Evolutionary conservation across 164 flowering plant species (phyloP).

Genomic region (Pachysandra terminalis): DNA sequence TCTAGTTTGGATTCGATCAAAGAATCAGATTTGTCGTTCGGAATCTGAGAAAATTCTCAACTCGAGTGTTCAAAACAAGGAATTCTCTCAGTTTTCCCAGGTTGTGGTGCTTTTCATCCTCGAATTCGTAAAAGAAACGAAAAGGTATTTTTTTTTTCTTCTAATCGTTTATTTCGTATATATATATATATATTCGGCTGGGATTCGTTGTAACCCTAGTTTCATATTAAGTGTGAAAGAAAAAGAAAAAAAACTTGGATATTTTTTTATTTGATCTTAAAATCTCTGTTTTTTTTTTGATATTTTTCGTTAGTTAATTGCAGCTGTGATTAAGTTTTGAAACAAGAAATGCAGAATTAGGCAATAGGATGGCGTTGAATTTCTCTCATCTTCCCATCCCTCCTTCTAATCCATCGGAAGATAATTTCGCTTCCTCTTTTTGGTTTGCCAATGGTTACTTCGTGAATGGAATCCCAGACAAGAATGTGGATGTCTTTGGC

Average conservation of each 20-base stretch:
- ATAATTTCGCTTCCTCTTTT: conserved; percentile 40
- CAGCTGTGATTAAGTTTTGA: conserved; percentile 17
- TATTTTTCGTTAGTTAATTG: neutral
- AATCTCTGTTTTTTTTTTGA: neutral
- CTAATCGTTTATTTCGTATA: neutral
- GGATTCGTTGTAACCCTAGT: conserved; percentile 9
- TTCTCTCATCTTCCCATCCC: conserved; percentile 44
- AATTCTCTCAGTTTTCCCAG: no score
- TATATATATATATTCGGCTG: neutral
- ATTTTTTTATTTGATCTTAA: conserved; percentile 6
- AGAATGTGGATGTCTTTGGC: conserved; percentile 27
- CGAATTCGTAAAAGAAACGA: no score
- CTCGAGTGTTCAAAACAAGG: neutral
- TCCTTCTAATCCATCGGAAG: conserved; percentile 36
- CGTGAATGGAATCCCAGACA: conserved; percentile 22
- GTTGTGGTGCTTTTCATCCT: neutral
- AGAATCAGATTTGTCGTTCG: neutral
- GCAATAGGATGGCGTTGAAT: conserved; percentile 56
- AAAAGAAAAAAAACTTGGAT: neutral
- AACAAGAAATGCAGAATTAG: conserved; percentile 37
- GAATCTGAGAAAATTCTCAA: neutral
- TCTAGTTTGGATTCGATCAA: conserved; percentile 2
- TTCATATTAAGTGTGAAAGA: neutral
- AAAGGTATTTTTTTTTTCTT: neutral
- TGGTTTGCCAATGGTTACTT: conserved; percentile 31